These are phyloP conservation scores for Eucalyptus pauciflora DNA, from an alignment of 345 rosid genomes.

Conservation along the genomic window DNA sequence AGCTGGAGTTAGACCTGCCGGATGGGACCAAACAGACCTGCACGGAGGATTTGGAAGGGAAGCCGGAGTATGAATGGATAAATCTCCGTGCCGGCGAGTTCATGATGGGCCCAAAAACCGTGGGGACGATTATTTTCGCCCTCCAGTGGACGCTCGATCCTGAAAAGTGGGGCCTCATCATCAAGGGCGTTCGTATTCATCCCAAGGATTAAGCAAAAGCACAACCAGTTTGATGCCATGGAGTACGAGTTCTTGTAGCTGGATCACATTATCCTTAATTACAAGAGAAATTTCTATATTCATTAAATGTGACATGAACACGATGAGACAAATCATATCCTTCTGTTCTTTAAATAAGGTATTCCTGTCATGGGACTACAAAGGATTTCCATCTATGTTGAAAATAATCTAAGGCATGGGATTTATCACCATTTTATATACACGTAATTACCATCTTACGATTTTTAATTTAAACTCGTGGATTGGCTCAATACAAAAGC, in stretches of 20 bases:
- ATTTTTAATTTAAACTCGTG: fast-evolving
- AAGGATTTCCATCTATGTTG: background rate
- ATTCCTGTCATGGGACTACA: fast-evolving
- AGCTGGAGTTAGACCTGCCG: fast-evolving
- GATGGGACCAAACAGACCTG: fast-evolving
- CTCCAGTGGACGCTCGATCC: fast-evolving
- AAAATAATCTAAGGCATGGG: background rate
- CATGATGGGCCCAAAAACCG: fast-evolving
- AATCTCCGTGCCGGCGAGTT: fast-evolving
- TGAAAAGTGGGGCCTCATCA: background rate
- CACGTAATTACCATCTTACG: no score
- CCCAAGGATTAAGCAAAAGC: no score
- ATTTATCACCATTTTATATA: background rate
- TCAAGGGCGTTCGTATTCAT: no score
- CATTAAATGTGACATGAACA: background rate
- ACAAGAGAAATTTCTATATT: no score
- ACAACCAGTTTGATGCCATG: fast-evolving
- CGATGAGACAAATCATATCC: background rate
- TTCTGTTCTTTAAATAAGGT: no score
- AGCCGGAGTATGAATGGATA: background rate
- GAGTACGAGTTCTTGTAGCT: fast-evolving
- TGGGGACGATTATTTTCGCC: fast-evolving
- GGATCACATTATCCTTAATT: fast-evolving
- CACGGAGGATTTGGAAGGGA: fast-evolving
- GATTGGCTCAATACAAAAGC: fast-evolving